phyloP scores from a whole-genome alignment of 352 stramenopile species.

The Pythium oligandrum region DNA sequence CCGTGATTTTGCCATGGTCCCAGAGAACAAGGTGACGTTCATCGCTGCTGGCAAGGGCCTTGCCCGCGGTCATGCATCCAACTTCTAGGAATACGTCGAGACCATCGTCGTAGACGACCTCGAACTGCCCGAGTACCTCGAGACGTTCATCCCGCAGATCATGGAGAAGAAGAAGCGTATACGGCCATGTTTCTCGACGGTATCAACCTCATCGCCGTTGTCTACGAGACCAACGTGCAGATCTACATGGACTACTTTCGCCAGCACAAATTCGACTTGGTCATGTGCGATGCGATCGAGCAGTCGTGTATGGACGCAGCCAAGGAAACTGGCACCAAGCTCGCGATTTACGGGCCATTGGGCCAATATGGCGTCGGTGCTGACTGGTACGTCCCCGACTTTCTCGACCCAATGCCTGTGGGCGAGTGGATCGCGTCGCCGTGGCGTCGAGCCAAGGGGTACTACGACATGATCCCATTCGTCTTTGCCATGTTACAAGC shows the following conservation, averaged over 20 bases:
- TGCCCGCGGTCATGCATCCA: conserved; percentile 9
- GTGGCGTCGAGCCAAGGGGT: conserved; percentile 16
- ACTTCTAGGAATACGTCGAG: conserved; percentile 14
- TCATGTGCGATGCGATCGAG: conserved; percentile 18
- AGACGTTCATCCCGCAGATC: conserved; percentile 15
- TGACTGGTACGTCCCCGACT: conserved; percentile 21
- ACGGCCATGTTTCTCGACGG: conserved; percentile 18
- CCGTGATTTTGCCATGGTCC: conserved; percentile 9
- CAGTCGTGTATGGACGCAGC: conserved; percentile 20
- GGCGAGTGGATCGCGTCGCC: conserved; percentile 19
- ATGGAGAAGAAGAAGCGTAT: conserved; percentile 18
- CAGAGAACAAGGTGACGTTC: conserved; percentile 17
- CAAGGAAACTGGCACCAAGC: conserved; percentile 16
- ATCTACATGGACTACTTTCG: conserved; percentile 17
- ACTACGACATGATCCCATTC: conserved; percentile 17
- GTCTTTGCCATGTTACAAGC: conserved; percentile 15
- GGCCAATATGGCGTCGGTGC: conserved; percentile 18
- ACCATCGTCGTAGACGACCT: conserved; percentile 10
- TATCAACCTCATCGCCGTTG: conserved; percentile 15
- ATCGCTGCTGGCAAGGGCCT: conserved; percentile 10
- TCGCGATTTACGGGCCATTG: conserved; percentile 18
- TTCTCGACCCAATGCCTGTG: conserved; percentile 20
- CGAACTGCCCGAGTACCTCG: conserved; percentile 16
- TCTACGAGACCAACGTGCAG: conserved; percentile 19
- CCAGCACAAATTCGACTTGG: conserved; percentile 11